phyloP scores from a whole-genome alignment of 495 filamentous ascomycete species.

The Penicillium egyptiacum region DNA sequence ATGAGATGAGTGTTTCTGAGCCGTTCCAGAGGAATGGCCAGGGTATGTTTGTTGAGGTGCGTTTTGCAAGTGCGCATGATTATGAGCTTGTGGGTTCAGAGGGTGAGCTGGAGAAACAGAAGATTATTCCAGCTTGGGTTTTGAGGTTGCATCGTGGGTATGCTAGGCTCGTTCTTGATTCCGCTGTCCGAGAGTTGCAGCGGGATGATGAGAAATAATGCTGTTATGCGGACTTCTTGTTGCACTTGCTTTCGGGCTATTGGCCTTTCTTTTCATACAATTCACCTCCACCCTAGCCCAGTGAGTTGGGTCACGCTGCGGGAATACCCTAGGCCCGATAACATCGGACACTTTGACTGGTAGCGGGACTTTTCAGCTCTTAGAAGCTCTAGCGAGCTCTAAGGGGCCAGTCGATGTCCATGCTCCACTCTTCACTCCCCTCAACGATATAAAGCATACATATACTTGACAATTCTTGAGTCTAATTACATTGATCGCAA shows the following conservation, averaged over 20 bases:
- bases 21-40: slow-evolving; percentile 20
- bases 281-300: neutral
- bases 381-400: neutral
- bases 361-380: neutral
- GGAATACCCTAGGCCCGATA: neutral
- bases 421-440: neutral
- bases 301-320: neutral
- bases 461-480: neutral
- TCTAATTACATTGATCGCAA: too few species aligned
- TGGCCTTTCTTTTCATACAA: neutral
- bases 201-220: neutral
- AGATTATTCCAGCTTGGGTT: slow-evolving; percentile 31
- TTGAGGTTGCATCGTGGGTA: slow-evolving; percentile 34
- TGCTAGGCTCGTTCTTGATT: slow-evolving; percentile 30
- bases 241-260: neutral
- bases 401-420: too few species aligned
- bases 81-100: slow-evolving; percentile 32
- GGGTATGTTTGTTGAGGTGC: slow-evolving; percentile 28
- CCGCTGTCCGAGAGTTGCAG: slow-evolving; percentile 23
- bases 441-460: neutral
- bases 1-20: slow-evolving; percentile 37
- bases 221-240: too few species aligned
- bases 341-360: neutral
- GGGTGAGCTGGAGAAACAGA: slow-evolving; percentile 22
- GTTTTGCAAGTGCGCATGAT: slow-evolving; percentile 34